These are phyloP conservation scores for Glutinoglossum americanum DNA, from an alignment of 495 filamentous ascomycete genomes.

Conservation along the genomic window DNA sequence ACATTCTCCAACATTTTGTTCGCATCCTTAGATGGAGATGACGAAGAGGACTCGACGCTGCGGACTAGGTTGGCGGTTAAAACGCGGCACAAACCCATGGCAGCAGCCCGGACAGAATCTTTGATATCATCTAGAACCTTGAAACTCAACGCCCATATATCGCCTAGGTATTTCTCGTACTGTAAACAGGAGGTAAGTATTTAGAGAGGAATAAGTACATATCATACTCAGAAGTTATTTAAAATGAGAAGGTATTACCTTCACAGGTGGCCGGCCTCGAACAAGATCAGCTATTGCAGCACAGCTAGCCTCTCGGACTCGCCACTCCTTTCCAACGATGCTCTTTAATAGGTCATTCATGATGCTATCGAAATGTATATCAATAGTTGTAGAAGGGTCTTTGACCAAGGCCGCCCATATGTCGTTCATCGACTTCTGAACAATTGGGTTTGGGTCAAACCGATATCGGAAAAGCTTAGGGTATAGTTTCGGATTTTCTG, in stretches of 20 bases:
- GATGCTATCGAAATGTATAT: conserved; percentile 61
- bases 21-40: conserved; percentile 37
- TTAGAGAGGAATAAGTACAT: neutral
- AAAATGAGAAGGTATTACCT: conserved; percentile 10
- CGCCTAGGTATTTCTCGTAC: conserved; percentile 63
- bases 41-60: conserved; percentile 60
- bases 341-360: conserved; percentile 67
- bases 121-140: conserved; percentile 91
- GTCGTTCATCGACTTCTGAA: conserved; percentile 84
- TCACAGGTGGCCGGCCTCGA: conserved; percentile 47
- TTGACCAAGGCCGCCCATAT: conserved; percentile 91
- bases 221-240: neutral
- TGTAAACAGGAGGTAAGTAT: neutral
- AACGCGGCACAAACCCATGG: conserved; percentile 56
- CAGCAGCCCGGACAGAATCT: conserved; percentile 61
- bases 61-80: conserved; percentile 66
- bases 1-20: conserved; percentile 60
- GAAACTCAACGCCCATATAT: conserved; percentile 66
- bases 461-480: conserved; percentile 85
- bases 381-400: conserved; percentile 49
- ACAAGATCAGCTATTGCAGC: conserved; percentile 73
- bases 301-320: conserved; percentile 77
- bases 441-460: conserved; percentile 84
- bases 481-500: conserved; percentile 75
- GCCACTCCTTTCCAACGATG: conserved; percentile 79